Percentiles rank a stretch among this genome's conserved stretches.
Evolutionary conservation across 768 basidiomycete species (phyloP).

Genomic region (Trametes gibbosa): DNA sequence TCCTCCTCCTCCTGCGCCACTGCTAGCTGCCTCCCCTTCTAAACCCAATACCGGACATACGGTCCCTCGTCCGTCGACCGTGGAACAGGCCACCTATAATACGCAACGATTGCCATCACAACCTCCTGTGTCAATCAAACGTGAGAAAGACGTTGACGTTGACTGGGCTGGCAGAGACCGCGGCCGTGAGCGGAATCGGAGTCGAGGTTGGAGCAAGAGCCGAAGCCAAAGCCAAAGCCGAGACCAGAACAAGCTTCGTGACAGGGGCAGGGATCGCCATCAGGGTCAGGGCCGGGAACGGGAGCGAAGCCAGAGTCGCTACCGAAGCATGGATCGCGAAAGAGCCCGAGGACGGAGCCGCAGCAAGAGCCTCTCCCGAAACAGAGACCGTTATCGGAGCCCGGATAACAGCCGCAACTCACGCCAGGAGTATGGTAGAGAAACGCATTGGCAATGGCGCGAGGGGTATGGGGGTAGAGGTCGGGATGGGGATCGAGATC

Average conservation of each 20-base stretch:
- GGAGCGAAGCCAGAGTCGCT: neutral
- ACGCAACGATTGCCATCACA: neutral
- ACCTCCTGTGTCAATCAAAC: neutral
- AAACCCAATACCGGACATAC: neutral
- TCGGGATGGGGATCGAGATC: neutral
- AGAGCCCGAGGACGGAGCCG: neutral
- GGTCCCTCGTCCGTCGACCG: neutral
- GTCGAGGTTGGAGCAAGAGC: neutral
- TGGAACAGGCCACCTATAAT: neutral
- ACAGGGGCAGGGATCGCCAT: neutral
- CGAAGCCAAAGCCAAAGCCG: neutral
- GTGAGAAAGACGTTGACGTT: neutral
- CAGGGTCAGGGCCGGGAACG: neutral
- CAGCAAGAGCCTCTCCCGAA: neutral
- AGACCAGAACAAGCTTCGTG: neutral
- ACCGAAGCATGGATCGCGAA: neutral
- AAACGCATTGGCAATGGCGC: neutral
- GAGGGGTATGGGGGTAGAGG: neutral
- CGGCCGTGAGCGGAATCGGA: neutral
- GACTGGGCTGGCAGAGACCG: conserved; percentile 3
- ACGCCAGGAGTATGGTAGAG: neutral
- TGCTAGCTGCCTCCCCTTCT: neutral
- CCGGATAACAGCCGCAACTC: neutral
- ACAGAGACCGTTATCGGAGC: neutral
- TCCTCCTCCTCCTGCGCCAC: neutral